These are phyloP conservation scores for Xylaria nigripes DNA, from an alignment of 495 filamentous ascomycete genomes.

Conservation along the genomic window DNA sequence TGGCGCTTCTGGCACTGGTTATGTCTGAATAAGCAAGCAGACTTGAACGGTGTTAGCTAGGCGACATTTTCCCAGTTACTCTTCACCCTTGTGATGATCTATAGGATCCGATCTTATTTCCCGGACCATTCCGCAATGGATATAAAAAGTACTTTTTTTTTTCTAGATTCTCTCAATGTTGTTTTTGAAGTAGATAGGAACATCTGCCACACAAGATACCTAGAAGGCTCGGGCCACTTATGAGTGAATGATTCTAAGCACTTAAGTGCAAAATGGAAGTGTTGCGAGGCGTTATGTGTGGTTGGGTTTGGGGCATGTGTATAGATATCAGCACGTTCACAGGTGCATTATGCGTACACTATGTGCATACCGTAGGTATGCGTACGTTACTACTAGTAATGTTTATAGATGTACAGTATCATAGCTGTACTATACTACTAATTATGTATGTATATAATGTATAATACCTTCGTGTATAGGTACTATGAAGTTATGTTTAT, in stretches of 20 bases:
- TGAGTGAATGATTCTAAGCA: conserved; percentile 26
- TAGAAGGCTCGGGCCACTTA: conserved; percentile 22
- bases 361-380: background rate
- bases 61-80: background rate
- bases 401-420: background rate
- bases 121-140: background rate
- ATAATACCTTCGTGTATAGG: background rate
- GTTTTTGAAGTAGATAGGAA: conserved; percentile 19
- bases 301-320: background rate
- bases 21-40: conserved; percentile 47
- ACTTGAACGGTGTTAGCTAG: background rate
- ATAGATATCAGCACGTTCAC: background rate
- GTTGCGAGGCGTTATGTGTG: conserved; percentile 16
- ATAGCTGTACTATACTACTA: too few relatives aligned
- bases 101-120: background rate
- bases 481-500: background rate
- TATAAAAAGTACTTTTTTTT: conserved; percentile 1
- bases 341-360: conserved; percentile 1
- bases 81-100: background rate
- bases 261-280: conserved; percentile 14
- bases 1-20: conserved; percentile 90
- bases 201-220: conserved; percentile 24
- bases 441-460: background rate
- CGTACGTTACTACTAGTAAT: background rate
- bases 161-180: background rate